Evolutionary conservation across 1,139 yeast species (phyloP).

Genomic region (Nakaseomyces delphensis): DNA sequence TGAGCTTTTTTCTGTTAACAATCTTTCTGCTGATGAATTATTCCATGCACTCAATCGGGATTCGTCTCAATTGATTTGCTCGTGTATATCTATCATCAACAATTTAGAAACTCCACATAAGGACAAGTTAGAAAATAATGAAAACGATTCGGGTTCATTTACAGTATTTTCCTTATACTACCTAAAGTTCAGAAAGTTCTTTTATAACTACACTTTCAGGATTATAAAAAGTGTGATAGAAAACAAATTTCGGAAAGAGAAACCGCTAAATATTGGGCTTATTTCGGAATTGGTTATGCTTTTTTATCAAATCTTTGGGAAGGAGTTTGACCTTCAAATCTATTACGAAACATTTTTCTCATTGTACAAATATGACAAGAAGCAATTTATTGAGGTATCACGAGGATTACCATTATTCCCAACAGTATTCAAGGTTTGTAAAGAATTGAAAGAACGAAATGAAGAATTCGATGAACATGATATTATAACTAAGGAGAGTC

Average conservation of each 20-base stretch:
- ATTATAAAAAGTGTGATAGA: conserved; percentile 9
- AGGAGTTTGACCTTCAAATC: conserved; percentile 22
- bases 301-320: conserved; percentile 18
- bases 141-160: conserved; percentile 8
- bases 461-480: conserved; percentile 14
- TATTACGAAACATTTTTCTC: conserved; percentile 20
- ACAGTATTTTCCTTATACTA: conserved; percentile 21
- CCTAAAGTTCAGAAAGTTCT: conserved; percentile 24
- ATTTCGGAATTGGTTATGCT: background rate
- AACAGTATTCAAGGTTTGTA: conserved; percentile 24
- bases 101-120: background rate
- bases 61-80: conserved; percentile 8
- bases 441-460: conserved; percentile 23
- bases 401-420: conserved; percentile 19
- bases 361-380: conserved; percentile 13
- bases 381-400: conserved; percentile 14
- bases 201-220: conserved; percentile 23
- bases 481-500: conserved; percentile 9
- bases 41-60: conserved; percentile 11
- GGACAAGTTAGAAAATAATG: background rate
- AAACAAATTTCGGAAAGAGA: background rate
- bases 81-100: conserved; percentile 10
- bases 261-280: background rate
- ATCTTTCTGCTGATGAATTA: conserved; percentile 15
- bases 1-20: conserved; percentile 31